Evolutionary conservation across 192 early-diverging fungal genomes (phyloP).

Genomic region (Rhizophagus clarus): DNA sequence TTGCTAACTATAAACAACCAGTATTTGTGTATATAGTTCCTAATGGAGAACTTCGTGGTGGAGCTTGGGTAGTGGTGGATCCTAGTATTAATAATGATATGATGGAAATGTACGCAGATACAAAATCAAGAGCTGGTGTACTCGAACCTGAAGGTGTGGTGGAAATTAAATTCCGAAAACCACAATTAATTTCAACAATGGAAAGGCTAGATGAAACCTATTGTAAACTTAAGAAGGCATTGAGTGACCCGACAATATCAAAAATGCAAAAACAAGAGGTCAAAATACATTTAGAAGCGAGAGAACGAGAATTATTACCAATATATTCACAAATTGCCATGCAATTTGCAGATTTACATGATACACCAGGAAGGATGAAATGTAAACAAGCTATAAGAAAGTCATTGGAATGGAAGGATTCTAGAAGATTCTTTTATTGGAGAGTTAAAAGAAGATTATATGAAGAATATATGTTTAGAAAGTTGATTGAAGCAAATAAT

Average conservation of each 20-base stretch:
- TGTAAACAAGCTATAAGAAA: conserved; percentile 89
- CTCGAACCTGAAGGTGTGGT: conserved; percentile 97
- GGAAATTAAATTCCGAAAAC: conserved; percentile 97
- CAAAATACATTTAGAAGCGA: conserved; percentile 73
- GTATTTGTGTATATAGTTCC: conserved; percentile 96
- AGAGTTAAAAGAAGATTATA: conserved; percentile 79
- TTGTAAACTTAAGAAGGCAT: conserved; percentile 65
- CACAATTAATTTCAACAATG: conserved; percentile 90
- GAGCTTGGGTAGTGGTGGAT: conserved; percentile 98
- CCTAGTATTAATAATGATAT: conserved; percentile 94
- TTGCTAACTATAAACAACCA: conserved; percentile 94
- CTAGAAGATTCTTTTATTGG: conserved; percentile 92
- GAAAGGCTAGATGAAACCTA: conserved; percentile 87
- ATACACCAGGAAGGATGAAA: conserved; percentile 92
- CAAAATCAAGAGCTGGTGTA: conserved; percentile 88
- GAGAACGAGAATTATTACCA: conserved; percentile 86
- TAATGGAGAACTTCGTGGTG: conserved; percentile 95
- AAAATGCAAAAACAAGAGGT: conserved; percentile 66
- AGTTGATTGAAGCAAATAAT: conserved; percentile 53
- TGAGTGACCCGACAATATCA: conserved; percentile 54
- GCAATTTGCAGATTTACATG: conserved; percentile 98
- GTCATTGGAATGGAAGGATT: conserved; percentile 75
- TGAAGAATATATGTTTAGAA: conserved; percentile 76
- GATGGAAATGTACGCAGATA: conserved; percentile 99
- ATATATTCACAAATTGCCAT: conserved; percentile 92